Evolutionary conservation across 495 filamentous ascomycete genomes (phyloP).

Genomic region (Hapsidospora chrysogenum): DNA sequence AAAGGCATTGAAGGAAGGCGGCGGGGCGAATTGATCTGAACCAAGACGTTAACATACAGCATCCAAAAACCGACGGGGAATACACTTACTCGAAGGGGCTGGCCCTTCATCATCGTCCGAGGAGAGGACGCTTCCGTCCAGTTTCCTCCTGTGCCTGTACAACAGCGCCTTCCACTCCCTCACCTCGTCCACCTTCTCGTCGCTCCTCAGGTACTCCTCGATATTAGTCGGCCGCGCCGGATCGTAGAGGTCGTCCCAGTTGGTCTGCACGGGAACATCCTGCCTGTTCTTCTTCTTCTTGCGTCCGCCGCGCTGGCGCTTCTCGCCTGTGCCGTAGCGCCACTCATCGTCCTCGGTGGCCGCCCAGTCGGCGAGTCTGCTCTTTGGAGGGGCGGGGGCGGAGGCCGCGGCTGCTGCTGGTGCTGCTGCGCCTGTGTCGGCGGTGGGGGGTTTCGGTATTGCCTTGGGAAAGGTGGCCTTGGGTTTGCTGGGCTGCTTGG

Average conservation of each 20-base stretch:
- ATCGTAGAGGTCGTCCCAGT: conserved; percentile 94
- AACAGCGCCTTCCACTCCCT: conserved; percentile 78
- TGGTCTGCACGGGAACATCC: conserved; percentile 43
- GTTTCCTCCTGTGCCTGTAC: conserved; percentile 53
- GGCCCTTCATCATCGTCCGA: conserved; percentile 39
- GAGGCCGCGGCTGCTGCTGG: conserved; percentile 1
- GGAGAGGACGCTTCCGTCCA: conserved; percentile 32
- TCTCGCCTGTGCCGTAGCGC: conserved; percentile 30
- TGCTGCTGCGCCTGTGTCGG: conserved; percentile 2
- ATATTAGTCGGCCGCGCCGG: conserved; percentile 70
- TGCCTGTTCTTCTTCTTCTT: conserved; percentile 78
- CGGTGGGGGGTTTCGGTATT: conserved; percentile 9
- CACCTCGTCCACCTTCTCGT: conserved; percentile 65
- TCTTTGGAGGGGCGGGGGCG: conserved; percentile 35
- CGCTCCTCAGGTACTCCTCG: conserved; percentile 71
- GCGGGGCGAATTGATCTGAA: conserved; percentile 57
- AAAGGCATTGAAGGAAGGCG: conserved; percentile 41
- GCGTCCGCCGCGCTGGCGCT: conserved; percentile 58
- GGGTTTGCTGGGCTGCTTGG: conserved; percentile 40
- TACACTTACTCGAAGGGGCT: conserved; percentile 29
- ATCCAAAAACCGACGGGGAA: background rate
- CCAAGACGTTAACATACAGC: background rate
- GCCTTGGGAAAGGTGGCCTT: conserved; percentile 41
- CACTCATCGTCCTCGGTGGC: conserved; percentile 51
- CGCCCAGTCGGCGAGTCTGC: conserved; percentile 72